Conservation (phyloP, 371 early-diverging fungal genomes). For the Zychaea mexicana region DNA sequence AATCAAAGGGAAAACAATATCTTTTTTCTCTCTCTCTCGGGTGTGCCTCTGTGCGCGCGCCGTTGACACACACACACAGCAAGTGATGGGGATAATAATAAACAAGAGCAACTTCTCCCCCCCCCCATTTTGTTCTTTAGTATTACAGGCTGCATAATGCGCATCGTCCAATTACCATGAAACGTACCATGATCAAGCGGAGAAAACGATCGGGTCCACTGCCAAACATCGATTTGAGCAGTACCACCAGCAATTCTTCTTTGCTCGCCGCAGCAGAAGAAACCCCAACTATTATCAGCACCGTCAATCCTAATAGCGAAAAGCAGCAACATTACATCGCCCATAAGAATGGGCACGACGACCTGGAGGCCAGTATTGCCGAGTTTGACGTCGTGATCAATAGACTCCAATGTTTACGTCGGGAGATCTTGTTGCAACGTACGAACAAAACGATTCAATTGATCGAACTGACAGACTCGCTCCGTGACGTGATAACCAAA, state of each 20-base stretch:
- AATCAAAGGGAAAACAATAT: neutral
- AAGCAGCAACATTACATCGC: neutral
- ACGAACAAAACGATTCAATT: neutral
- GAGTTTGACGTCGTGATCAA: neutral
- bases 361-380: neutral
- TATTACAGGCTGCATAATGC: conserved; percentile 82
- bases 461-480: neutral
- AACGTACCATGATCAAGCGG: conserved; percentile 79
- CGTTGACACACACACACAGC: too few species aligned
- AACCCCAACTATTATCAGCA: neutral
- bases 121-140: neutral
- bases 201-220: conserved; percentile 60
- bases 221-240: neutral
- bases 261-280: neutral
- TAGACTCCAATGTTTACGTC: neutral
- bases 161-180: conserved; percentile 79
- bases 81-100: neutral
- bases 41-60: neutral
- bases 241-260: neutral
- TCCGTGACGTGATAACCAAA: neutral
- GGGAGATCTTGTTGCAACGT: neutral
- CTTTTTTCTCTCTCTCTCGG: neutral
- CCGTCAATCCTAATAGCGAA: too few species aligned
- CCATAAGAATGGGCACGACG: neutral
- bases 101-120: too few species aligned